Conservation (phyloP, 2,329 filamentous ascomycete species). For the Monilinia polystroma region DNA sequence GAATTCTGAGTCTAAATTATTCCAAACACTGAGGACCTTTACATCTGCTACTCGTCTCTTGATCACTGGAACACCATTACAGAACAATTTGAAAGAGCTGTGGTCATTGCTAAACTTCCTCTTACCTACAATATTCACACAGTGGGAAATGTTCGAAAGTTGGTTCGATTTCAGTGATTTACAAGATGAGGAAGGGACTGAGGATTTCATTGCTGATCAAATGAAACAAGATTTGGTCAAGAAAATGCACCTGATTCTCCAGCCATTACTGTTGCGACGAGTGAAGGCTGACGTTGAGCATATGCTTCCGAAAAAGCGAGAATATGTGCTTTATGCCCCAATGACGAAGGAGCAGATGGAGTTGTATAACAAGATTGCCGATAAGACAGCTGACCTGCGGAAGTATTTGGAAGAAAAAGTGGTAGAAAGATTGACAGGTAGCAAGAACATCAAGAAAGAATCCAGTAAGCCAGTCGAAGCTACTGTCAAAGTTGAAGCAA, state of each 20-base stretch:
- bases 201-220: conserved; percentile 76
- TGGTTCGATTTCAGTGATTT: conserved; percentile 98
- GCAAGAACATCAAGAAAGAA: conserved; percentile 47
- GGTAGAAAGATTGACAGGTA: conserved; percentile 58
- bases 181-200: conserved; percentile 75
- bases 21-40: conserved; percentile 84
- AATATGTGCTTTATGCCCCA: conserved; percentile 93
- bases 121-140: conserved; percentile 87
- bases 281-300: conserved; percentile 93
- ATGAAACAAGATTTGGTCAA: conserved; percentile 75
- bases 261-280: conserved; percentile 82
- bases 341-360: conserved; percentile 90
- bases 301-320: conserved; percentile 89
- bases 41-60: conserved; percentile 86
- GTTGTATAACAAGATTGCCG: conserved; percentile 68
- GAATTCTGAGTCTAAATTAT: conserved; percentile 90
- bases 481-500: conserved; percentile 17
- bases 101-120: conserved; percentile 96
- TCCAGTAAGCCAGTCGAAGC: conserved; percentile 26
- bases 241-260: conserved; percentile 89
- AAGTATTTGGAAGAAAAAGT: conserved; percentile 82
- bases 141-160: conserved; percentile 86
- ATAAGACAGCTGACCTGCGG: conserved; percentile 60
- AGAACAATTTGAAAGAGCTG: conserved; percentile 92
- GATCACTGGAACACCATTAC: conserved; percentile 91